Evolutionary conservation across 495 filamentous ascomycete species (phyloP).

Genomic region (Xylaria castorea): DNA sequence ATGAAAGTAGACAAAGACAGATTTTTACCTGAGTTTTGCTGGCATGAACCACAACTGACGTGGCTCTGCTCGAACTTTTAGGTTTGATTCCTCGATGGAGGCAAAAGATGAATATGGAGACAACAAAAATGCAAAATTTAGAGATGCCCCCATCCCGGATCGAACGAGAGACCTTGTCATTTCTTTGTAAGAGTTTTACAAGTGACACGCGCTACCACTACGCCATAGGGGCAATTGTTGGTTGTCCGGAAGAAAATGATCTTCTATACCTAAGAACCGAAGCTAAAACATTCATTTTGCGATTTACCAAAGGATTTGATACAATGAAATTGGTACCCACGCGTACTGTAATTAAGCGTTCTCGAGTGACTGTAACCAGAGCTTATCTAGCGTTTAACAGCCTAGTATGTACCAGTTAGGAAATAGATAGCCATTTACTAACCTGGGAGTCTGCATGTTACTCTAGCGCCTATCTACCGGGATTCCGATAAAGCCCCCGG

Average conservation of each 20-base stretch:
- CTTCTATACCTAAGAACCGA: neutral
- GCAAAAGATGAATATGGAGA: too few species aligned
- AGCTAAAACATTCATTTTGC: neutral
- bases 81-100: too few species aligned
- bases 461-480: neutral
- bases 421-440: neutral
- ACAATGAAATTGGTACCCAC: neutral
- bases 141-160: constrained; percentile 29
- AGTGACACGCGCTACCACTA: constrained; percentile 32
- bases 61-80: too few species aligned
- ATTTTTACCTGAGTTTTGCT: too few species aligned
- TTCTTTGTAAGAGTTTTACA: constrained; percentile 4
- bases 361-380: neutral
- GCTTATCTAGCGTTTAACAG: neutral
- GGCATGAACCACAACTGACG: too few species aligned
- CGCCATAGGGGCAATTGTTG: constrained; percentile 26
- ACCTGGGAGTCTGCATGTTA: neutral
- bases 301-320: neutral
- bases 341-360: neutral
- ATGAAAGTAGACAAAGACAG: too few species aligned
- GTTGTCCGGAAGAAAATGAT: neutral
- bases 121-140: neutral
- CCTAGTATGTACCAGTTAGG: neutral
- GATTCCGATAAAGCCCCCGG: neutral
- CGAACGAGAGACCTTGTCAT: constrained; percentile 33